Percentiles rank a stretch among this genome's conserved stretches.
phyloP scores from a whole-genome alignment of 805 yeast genomes.

The Vanderwaltozyma yarrowii region DNA sequence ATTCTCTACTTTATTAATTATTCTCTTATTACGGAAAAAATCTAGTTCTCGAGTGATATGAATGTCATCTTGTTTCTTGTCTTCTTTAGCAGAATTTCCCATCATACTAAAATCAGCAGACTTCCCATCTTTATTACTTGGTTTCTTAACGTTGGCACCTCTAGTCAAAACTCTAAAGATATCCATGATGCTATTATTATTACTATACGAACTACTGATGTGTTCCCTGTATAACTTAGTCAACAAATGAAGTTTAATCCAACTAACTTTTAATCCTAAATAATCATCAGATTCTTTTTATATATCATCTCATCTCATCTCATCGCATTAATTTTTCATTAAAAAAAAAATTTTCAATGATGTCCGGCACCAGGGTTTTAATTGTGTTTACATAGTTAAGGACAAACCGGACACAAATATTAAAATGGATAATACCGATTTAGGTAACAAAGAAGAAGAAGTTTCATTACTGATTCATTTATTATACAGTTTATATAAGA shows the following conservation, averaged over 20 bases:
- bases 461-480: too few species aligned
- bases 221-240: too few species aligned
- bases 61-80: slow-evolving; percentile 29
- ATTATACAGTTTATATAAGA: too few species aligned
- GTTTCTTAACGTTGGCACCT: slow-evolving; percentile 71
- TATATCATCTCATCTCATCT: slow-evolving; percentile 5
- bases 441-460: too few species aligned
- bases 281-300: not conserved
- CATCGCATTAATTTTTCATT: not conserved
- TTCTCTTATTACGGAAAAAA: slow-evolving; percentile 59
- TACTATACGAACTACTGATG: too few species aligned
- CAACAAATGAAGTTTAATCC: too few species aligned
- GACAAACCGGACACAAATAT: not conserved
- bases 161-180: slow-evolving; percentile 75
- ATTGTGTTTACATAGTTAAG: not conserved
- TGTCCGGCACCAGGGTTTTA: not conserved
- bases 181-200: slow-evolving; percentile 46
- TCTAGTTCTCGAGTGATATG: slow-evolving; percentile 68
- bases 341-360: slow-evolving; percentile 3
- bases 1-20: slow-evolving; percentile 21
- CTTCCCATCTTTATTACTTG: slow-evolving; percentile 19
- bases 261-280: not conserved
- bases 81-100: slow-evolving; percentile 14
- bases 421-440: too few species aligned
- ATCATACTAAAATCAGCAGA: slow-evolving; percentile 13